A percentile compares a stretch with the other conserved stretches of the same genome.
Conservation (phyloP, 495 filamentous ascomycete species). For the Penicillium paxilli region DNA sequence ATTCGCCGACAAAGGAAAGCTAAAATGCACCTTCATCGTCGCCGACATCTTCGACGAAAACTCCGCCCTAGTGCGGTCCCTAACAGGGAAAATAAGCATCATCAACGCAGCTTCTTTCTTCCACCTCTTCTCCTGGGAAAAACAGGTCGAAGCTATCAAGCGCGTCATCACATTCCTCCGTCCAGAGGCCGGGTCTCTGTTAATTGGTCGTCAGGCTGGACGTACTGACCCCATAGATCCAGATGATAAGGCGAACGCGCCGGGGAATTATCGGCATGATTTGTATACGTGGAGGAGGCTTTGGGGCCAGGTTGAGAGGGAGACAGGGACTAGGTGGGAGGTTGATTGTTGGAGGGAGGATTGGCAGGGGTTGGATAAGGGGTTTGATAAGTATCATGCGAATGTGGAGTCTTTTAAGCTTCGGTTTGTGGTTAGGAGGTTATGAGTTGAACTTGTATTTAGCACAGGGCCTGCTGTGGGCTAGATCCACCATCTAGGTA, state of each 20-base stretch:
- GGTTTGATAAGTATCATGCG: conserved; percentile 12
- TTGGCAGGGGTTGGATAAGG: conserved; percentile 13
- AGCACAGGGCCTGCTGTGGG: no score
- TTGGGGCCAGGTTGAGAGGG: conserved; percentile 51
- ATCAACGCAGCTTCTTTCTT: conserved; percentile 57
- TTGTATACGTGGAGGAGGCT: conserved; percentile 42
- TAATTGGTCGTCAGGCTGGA: conserved; percentile 52
- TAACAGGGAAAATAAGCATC: conserved; percentile 54
- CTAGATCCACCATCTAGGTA: no score
- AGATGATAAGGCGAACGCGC: conserved; percentile 17
- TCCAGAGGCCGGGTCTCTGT: conserved; percentile 39
- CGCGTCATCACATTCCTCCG: conserved; percentile 46
- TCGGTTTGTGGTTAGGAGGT: conserved; percentile 16
- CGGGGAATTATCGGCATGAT: conserved; percentile 44
- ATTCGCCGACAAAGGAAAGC: conserved; percentile 41
- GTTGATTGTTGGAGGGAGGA: conserved; percentile 31
- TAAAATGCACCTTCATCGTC: conserved; percentile 48
- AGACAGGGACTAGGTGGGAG: conserved; percentile 46
- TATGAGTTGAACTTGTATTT: conserved; percentile 1
- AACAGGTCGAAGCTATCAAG: conserved; percentile 50
- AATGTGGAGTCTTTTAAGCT: conserved; percentile 19
- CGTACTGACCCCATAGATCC: conserved; percentile 24
- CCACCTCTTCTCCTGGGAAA: conserved; percentile 57
- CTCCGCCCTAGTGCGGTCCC: conserved; percentile 25
- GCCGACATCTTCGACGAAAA: conserved; percentile 52